Evolutionary conservation across 2,329 filamentous ascomycete genomes (phyloP), one percentile per base, ranked within the genome.

Genomic region (Neocucurbitaria cava): DNA sequence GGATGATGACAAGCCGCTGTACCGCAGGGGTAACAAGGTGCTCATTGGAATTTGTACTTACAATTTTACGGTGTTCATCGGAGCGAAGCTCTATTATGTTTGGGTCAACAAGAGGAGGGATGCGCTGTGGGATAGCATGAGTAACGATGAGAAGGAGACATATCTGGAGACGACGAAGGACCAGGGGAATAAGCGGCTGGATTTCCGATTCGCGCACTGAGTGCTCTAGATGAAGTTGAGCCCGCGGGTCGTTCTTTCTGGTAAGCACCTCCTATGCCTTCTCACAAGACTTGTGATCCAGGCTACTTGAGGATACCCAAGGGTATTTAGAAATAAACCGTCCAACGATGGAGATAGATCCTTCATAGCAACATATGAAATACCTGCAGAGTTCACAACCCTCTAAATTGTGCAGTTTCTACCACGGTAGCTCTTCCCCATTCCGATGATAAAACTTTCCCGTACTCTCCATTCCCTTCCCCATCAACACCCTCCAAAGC

Each of bases 31-130:
- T 0, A 87, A 88, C 54, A 79, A 76, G 38, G 77, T 81, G 0
- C 68, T 87, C 1, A 77, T 88, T 43, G 79, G 68, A 0, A 78
- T 87, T 46, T 79, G 79, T 24, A 61, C 78, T 1, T 72, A 81
- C 20, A 81, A 83, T 23, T 80, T 88, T 10, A 65, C 76, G 0
- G 55, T 85, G 0, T 85, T 85, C 57, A 49, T 83, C 5, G 68
- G 75, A 0, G 78, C 82, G 1, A 86, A 86, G 65, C 47, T 77
- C 0, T 87, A 83, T 60, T 87, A 87, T 59, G 66, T 82, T 2
- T 71, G 63, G 58, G 75, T 81, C 11, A 87, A 87, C 57, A 75
- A 72, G 46, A 73, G 59, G 46, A 66, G 74, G 36, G 65, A 71
- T 11, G 46, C 36, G 5, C 52, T 69, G 9, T 77, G 73, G 74